A percentile compares a stretch with the other conserved stretches of the same genome.
Conservation (phyloP, 257 asterid species). For the Solanum peruvianum region DNA sequence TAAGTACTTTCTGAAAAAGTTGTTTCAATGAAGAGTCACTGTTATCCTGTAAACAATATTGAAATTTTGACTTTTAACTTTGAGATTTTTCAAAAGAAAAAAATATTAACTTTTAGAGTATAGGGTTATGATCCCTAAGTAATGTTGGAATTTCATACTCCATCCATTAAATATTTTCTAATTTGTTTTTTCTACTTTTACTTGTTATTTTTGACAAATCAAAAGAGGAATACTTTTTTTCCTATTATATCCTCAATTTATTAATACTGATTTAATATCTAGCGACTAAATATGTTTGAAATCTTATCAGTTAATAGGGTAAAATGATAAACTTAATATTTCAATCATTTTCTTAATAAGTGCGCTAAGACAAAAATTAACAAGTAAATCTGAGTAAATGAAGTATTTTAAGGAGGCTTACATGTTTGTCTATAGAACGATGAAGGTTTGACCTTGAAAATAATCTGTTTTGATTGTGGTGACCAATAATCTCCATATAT, state of each 20-base stretch:
- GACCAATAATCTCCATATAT: too few relatives aligned
- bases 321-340: not conserved
- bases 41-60: too few relatives aligned
- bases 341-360: not conserved
- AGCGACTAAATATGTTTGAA: too few relatives aligned
- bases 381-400: not conserved
- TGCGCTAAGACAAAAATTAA: not conserved
- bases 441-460: too few relatives aligned
- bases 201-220: not conserved
- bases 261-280: too few relatives aligned
- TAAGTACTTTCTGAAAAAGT: conserved; percentile 51
- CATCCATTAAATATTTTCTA: too few relatives aligned
- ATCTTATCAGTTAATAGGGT: not conserved
- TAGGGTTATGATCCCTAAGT: not conserved
- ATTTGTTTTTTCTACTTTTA: too few relatives aligned
- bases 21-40: too few relatives aligned
- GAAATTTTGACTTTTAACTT: not conserved
- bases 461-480: too few relatives aligned
- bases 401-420: not conserved
- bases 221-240: too few relatives aligned
- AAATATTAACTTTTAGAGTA: not conserved
- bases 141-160: not conserved
- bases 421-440: not conserved
- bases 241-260: not conserved
- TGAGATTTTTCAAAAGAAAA: not conserved